These are phyloP conservation scores for Crassisporium funariophilum DNA, from an alignment of 768 basidiomycete species.

Conservation along the genomic window DNA sequence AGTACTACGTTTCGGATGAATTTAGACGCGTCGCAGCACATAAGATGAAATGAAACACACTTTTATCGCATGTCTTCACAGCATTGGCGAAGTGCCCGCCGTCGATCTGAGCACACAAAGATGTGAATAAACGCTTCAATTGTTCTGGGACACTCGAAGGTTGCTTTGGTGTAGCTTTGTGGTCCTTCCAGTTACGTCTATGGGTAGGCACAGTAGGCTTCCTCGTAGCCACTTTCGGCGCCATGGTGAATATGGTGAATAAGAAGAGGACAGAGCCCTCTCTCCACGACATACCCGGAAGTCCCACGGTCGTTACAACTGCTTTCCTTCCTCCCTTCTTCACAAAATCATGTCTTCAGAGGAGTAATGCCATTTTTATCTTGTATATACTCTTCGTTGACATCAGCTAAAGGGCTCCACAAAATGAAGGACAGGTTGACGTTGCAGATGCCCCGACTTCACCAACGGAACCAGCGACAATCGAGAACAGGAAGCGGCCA, in stretches of 20 bases:
- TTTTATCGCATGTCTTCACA: slow-evolving; percentile 90
- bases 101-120: slow-evolving; percentile 85
- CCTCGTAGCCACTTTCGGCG: slow-evolving; percentile 6
- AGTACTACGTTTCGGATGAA: slow-evolving; percentile 54
- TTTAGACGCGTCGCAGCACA: slow-evolving; percentile 8
- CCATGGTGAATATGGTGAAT: slow-evolving; percentile 21
- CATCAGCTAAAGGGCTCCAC: slow-evolving; percentile 18
- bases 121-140: slow-evolving; percentile 67
- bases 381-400: slow-evolving; percentile 1
- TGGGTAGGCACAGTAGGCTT: slow-evolving; percentile 11
- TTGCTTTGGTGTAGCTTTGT: slow-evolving; percentile 32
- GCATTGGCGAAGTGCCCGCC: slow-evolving; percentile 87
- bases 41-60: slow-evolving; percentile 45
- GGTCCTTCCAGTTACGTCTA: slow-evolving; percentile 21
- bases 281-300: background rate
- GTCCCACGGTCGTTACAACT: slow-evolving; percentile 36
- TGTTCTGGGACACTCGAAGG: slow-evolving; percentile 36
- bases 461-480: slow-evolving; percentile 47
- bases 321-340: slow-evolving; percentile 20
- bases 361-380: slow-evolving; percentile 40
- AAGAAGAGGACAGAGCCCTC: background rate
- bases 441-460: slow-evolving; percentile 34
- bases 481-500: slow-evolving; percentile 63
- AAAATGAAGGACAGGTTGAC: slow-evolving; percentile 32
- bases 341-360: slow-evolving; percentile 48